Percentiles rank a stretch among this genome's conserved stretches.
Conservation (phyloP, 148 eudicot genomes). For the Beta vulgaris region DNA sequence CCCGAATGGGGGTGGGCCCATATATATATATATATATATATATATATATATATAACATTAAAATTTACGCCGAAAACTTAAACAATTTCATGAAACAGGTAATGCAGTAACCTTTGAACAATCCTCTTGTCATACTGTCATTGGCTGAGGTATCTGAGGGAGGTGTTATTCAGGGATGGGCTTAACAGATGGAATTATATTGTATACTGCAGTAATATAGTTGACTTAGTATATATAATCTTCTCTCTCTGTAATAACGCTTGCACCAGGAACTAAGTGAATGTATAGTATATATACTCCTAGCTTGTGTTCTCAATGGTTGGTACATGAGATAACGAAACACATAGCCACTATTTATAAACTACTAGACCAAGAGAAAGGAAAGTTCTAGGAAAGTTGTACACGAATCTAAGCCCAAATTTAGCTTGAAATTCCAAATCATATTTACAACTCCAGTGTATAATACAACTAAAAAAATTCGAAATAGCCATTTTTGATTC, state of each 20-base stretch:
- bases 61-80: neutral
- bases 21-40: too few relatives aligned
- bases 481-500: too few relatives aligned
- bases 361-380: neutral
- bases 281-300: neutral
- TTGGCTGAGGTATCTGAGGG: slow-evolving; percentile 35
- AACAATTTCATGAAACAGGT: slow-evolving; percentile 7
- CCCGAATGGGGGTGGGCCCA: too few relatives aligned
- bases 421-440: too few relatives aligned
- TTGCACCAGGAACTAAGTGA: too few relatives aligned
- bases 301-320: neutral
- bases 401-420: too few relatives aligned
- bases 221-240: slow-evolving; percentile 37
- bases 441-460: too few relatives aligned
- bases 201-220: slow-evolving; percentile 21
- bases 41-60: neutral
- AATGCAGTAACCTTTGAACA: neutral
- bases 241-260: neutral
- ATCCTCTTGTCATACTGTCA: slow-evolving; percentile 7
- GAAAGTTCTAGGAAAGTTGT: too few relatives aligned
- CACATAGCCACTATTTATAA: neutral
- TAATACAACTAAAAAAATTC: too few relatives aligned
- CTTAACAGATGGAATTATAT: slow-evolving; percentile 18
- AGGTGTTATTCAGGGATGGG: slow-evolving; percentile 52
- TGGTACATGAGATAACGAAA: neutral